Evolutionary conservation across 805 yeast species (phyloP), one percentile per base, ranked within the genome.

Genomic region (Saccharomyces eubayanus): DNA sequence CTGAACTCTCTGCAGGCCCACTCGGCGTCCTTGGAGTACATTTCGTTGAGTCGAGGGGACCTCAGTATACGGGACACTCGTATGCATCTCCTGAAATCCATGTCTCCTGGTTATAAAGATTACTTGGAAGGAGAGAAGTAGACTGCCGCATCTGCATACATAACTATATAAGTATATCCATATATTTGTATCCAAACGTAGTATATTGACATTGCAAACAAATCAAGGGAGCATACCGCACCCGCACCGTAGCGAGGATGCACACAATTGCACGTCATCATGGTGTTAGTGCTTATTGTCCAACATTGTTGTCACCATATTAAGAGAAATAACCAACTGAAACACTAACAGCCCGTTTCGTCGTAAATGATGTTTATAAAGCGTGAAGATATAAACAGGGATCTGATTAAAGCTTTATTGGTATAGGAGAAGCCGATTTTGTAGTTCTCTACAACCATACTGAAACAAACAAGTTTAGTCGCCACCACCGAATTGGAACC

Each of bases 11-110:
- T 70, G 21, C 61, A 59, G 21, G 63, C 64, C 6, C 71, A 69
- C 53, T 61, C 70, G 0, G 64, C 59, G 0, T 43, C 63, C 28
- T 48, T 70, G 12, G 72, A 69, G 49, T 70, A 70, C 45, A 55
- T 64, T 10, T 55, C 72, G 1, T 52, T 68, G 47, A 66, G 66
- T 5, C 55, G 53, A 31, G 60, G 59, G 12, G 51, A 54, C 14
- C 40, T 49, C 20, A 58, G 63, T 36, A 63, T 65, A 54, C 56
- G 60, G 36, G 61, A 62, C 21, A 36, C 43, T 9, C 43, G 43
- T 9, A 36, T 36, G 16, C 43, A 36, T 11, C 48, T 46, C 24
- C 21, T 36, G 29, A 36, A 31, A n/a, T 31, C 46, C 12, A 28
- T 49, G 41, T 49, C 30, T 20, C 51, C 48, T 27, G 48, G 20